A percentile compares a stretch with the other conserved stretches of the same genome.
Conservation (phyloP, 2,329 filamentous ascomycete genomes). For the Curvularia sp. region DNA sequence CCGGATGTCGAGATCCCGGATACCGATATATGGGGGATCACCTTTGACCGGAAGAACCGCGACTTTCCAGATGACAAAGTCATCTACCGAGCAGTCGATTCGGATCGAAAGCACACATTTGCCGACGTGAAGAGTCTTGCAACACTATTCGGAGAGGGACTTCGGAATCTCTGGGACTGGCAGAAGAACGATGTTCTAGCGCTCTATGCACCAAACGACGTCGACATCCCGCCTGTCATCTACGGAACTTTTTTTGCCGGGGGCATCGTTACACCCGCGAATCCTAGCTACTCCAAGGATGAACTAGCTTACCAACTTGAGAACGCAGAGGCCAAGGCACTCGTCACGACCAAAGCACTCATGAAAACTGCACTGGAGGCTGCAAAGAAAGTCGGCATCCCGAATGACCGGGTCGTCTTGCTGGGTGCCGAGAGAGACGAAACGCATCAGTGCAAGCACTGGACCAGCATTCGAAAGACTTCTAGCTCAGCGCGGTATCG, state of each 20-base stretch:
- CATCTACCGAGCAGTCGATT: slow-evolving; percentile 31
- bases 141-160: slow-evolving; percentile 75
- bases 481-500: slow-evolving; percentile 65
- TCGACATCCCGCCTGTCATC: slow-evolving; percentile 78
- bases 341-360: slow-evolving; percentile 74
- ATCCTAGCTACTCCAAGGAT: slow-evolving; percentile 81
- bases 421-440: slow-evolving; percentile 72
- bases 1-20: slow-evolving; percentile 32
- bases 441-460: slow-evolving; percentile 69
- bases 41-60: slow-evolving; percentile 32
- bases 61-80: slow-evolving; percentile 35
- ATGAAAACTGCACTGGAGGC: slow-evolving; percentile 71
- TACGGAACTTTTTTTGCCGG: slow-evolving; percentile 84
- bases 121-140: slow-evolving; percentile 69
- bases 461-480: slow-evolving; percentile 70
- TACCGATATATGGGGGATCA: slow-evolving; percentile 33
- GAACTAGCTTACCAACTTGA: slow-evolving; percentile 85
- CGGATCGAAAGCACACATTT: slow-evolving; percentile 66
- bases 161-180: slow-evolving; percentile 77
- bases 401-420: slow-evolving; percentile 73
- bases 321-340: slow-evolving; percentile 74
- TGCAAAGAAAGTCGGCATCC: slow-evolving; percentile 71
- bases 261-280: slow-evolving; percentile 79
- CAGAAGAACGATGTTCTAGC: slow-evolving; percentile 80
- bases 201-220: slow-evolving; percentile 81